Evolutionary conservation across 2,329 filamentous ascomycete genomes (phyloP), one percentile per base, ranked within the genome.

Genomic region (Scopulariopsis brevicaulis): DNA sequence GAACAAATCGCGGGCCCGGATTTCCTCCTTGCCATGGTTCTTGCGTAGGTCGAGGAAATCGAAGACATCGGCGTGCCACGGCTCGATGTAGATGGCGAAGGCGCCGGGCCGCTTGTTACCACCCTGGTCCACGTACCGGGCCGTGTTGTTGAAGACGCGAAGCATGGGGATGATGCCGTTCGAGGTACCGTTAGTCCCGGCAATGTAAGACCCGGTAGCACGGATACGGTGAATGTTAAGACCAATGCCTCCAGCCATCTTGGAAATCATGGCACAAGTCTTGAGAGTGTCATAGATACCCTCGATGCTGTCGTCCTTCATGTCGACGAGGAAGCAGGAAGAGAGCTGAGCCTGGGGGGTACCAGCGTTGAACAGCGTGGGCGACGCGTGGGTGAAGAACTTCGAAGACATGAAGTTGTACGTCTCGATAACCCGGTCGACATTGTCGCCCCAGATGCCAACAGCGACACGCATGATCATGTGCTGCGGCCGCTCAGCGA

Each of bases 381-480:
- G 94, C 10, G 94, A 99, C 57, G 94, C 94, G 69, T 99, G 94
- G 58, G 94, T 99, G 77, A 99, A 99, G 78, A 89, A 93, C 75
- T 97, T 97, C 78, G 86, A 91, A 35, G 94, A 99, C 92, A 99
- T 96, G 74, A 95, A 84, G 76, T 97, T 93, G 80, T 99, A 99
- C 50, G 94, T 97, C 82, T 99, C 91, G 58, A 97, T 85, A 62
- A 90, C 93, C 68, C 87, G 90, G 77, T 97, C 94, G 60, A 99
- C 87, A 68, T 97, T 83, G 63, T 96, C 90, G 60, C 92, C 92
- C 79, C 96, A 95, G 65, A 99, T 96, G 59, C 94, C 94, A 59
- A 99, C 93, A 65, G 94, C 84, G 57, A 99, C 94, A 82, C 94
- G 90, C 94, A 99, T 99, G 67, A 99, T 93, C 91, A 99, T 94